These are phyloP conservation scores for Furcasterigmium furcatum DNA, from an alignment of 2,329 filamentous ascomycete genomes.

Conservation along the genomic window DNA sequence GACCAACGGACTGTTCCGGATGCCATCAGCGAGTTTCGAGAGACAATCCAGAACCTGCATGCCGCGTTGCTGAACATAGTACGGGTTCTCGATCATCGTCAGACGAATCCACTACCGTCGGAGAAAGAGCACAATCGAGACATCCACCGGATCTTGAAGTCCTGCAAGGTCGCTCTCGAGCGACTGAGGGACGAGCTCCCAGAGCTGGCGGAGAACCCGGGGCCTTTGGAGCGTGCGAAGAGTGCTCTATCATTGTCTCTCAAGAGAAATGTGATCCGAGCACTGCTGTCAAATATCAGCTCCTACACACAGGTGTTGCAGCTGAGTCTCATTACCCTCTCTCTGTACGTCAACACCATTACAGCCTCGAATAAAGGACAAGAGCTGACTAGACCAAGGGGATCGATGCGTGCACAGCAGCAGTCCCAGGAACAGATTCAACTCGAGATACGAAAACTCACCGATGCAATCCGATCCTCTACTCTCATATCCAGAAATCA, in stretches of 20 bases:
- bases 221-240: constrained; percentile 12
- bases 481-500: constrained; percentile 9
- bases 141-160: constrained; percentile 17
- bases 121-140: constrained; percentile 19
- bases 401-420: constrained; percentile 16
- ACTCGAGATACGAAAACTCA: constrained; percentile 18
- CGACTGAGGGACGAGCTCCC: constrained; percentile 16
- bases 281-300: constrained; percentile 17
- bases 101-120: constrained; percentile 13
- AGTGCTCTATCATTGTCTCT: constrained; percentile 15
- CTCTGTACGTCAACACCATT: constrained; percentile 10
- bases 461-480: constrained; percentile 15
- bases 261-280: constrained; percentile 16
- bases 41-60: constrained; percentile 16
- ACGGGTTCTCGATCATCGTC: constrained; percentile 12
- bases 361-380: too few species aligned
- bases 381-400: constrained; percentile 5
- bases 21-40: constrained; percentile 16
- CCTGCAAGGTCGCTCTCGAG: constrained; percentile 15
- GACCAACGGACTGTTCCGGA: constrained; percentile 12
- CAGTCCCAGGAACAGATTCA: constrained; percentile 21
- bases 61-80: constrained; percentile 12
- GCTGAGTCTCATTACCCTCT: constrained; percentile 20
- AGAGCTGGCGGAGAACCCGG: constrained; percentile 12
- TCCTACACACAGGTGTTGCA: constrained; percentile 21